phyloP scores from a whole-genome alignment of 352 stramenopile genomes.

The Thraustotheca clavata region DNA sequence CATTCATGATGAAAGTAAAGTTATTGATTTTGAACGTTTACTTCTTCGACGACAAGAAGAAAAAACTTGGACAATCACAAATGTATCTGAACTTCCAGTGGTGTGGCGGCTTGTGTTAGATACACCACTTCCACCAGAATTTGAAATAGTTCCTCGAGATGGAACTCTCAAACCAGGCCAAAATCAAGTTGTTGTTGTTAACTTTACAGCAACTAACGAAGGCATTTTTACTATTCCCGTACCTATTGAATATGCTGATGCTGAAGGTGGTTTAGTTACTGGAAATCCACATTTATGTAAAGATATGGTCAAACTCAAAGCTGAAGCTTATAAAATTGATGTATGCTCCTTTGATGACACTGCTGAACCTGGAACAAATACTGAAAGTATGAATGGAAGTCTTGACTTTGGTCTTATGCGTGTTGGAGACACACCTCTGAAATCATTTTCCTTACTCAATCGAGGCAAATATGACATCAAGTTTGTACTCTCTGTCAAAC shows the following conservation, averaged over 20 bases:
- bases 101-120: conserved; percentile 43
- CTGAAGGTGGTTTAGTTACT: conserved; percentile 39
- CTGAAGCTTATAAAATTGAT: conserved; percentile 89
- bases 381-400: conserved; percentile 40
- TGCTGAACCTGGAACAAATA: conserved; percentile 6
- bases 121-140: conserved; percentile 41
- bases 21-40: conserved; percentile 89
- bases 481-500: conserved; percentile 62
- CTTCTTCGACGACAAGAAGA: conserved; percentile 84
- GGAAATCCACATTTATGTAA: conserved; percentile 25
- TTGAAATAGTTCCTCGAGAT: conserved; percentile 62
- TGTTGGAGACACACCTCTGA: conserved; percentile 79
- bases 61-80: conserved; percentile 82
- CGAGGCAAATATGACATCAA: conserved; percentile 92
- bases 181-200: conserved; percentile 43
- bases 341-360: conserved; percentile 76
- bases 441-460: conserved; percentile 85
- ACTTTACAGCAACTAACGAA: conserved; percentile 63
- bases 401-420: conserved; percentile 89
- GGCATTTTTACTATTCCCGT: conserved; percentile 53
- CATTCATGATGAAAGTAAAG: conserved; percentile 31
- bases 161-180: conserved; percentile 70
- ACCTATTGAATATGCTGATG: conserved; percentile 76
- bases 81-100: conserved; percentile 68
- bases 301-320: conserved; percentile 36